Evolutionary conservation across 2,329 filamentous ascomycete genomes (phyloP), one percentile per base, ranked within the genome.

Genomic region (Passalora sequoiae): DNA sequence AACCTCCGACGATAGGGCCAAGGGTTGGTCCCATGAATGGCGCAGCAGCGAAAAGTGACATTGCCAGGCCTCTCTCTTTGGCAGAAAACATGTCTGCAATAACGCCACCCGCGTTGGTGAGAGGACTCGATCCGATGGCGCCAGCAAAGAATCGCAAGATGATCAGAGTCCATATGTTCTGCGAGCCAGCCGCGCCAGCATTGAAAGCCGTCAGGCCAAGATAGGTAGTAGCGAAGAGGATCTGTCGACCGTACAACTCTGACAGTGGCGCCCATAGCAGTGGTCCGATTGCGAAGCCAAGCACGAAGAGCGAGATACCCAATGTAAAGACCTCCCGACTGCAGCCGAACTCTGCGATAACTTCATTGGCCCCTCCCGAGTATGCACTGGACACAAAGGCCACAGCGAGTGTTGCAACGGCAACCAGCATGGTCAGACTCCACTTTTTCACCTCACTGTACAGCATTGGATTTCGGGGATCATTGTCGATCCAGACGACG

Each of bases 331-430:
- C 64, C 52, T 77, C 75, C 37, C 66, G 60, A 32, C 62, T 65
- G 20, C 78, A 69, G 9, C 65, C 44, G 50, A 86, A 84, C 24
- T 79, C 68, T 1, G 48, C 31, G 10, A 80, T 69, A 40, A 86
- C 70, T 37, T 78, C 66, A 6, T 53, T 44, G 10, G 80, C 61
- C 35, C 77, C 78, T 9, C 78, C 78, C 3, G 76, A 77, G 61
- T 79, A 85, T 22, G 83, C 83, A 1, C 80, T 83, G 13, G 81
- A 84, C 41, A 79, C 77, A 55, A 89, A 83, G 2, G 84, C 71
- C 21, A 87, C 81, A 20, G 68, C 81, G 31, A 89, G 71, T 1
- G 82, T 84, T 10, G 83, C 78, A 20, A 83, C 55, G 9, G 83
- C 81, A 44, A 83, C 77, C 29, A 83, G 61, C 40, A 76, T 58